A percentile compares a stretch with the other conserved stretches of the same genome.
Evolutionary conservation across 2,329 filamentous ascomycete genomes (phyloP).

Genomic region (Epichloe festucae): DNA sequence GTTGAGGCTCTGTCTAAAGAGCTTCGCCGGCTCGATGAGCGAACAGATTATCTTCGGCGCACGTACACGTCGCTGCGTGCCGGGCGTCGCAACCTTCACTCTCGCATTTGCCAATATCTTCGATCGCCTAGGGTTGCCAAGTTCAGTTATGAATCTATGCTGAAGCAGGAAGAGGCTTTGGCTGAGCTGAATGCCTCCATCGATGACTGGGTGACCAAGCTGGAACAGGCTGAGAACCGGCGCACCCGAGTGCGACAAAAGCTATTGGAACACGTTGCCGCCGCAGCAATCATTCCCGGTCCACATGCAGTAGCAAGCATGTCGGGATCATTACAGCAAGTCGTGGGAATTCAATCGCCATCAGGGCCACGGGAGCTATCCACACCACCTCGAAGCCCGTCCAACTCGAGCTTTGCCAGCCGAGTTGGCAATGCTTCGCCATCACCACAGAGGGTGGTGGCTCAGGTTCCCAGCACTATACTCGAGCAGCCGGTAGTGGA

Average conservation of each 20-base stretch:
- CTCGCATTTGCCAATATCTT: constrained; percentile 64
- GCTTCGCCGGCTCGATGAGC: constrained; percentile 62
- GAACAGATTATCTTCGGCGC: constrained; percentile 63
- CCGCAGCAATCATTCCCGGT: constrained; percentile 42
- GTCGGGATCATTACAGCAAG: constrained; percentile 29
- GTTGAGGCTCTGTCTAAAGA: constrained; percentile 59
- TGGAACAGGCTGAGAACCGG: constrained; percentile 70
- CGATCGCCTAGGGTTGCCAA: constrained; percentile 56
- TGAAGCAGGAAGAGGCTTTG: constrained; percentile 70
- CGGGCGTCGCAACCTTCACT: constrained; percentile 65
- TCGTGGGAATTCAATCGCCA: constrained; percentile 26
- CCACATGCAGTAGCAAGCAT: constrained; percentile 9
- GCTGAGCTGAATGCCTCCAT: constrained; percentile 66
- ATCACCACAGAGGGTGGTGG: constrained; percentile 37
- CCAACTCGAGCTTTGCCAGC: constrained; percentile 9
- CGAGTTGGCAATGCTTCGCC: constrained; percentile 27
- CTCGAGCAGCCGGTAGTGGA: constrained; percentile 37
- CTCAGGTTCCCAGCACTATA: constrained; percentile 43
- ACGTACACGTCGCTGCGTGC: constrained; percentile 63
- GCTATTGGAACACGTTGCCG: constrained; percentile 68
- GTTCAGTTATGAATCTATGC: constrained; percentile 61
- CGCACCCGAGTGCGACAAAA: constrained; percentile 65
- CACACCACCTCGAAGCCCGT: constrained; percentile 27
- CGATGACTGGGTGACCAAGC: constrained; percentile 67
- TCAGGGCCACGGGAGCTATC: constrained; percentile 29